Base-by-base conservation (phyloP, 2,329 filamentous ascomycete genomes). In the Fusarium heterosporum region DNA sequence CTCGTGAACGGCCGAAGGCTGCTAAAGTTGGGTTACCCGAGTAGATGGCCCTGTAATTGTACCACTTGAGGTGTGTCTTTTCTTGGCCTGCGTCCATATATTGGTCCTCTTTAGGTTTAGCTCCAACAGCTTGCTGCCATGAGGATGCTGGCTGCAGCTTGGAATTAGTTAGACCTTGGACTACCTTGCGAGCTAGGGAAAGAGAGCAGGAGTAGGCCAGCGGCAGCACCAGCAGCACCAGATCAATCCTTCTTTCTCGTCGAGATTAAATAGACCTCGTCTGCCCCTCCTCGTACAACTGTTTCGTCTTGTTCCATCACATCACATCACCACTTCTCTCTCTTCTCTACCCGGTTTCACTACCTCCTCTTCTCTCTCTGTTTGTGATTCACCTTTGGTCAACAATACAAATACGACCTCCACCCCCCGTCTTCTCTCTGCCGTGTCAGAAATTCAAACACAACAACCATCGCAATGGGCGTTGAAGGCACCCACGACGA, bases 231-330 rank as follows among this genome's bases (percentile, higher is more conserved):
- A 40, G 42, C 29, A 29, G 38, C 41, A 47, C 58, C 41, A 39
- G 42, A 36, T 48, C 41, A 6, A 16, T 36, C 52, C 59, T 42
- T 55, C 41, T 45, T 57, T 60, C 59, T 68, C 55, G 46, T 70
- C 57, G 55, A 66, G 61, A 72, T 72, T 72, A 72, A 72, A 72
- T 70, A 70, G 71, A 64, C 61, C 50, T 34, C 62, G 39, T 64
- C 40, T 52, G 45, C 64, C 68, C 69, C 69, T 62, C 66, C 29
- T 68, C 69, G 67, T 61, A 59, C 49, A 70, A 53, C 55, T 60
- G 63, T 69, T 61, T 64, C 58, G 39, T 69, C 59, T 64, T 55
- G 39, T 61, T 56, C 50, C 58, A 43, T 63, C 60, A 39, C 60
- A 70, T 63, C 69, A 67, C 61, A 68, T 53, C 71, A 66, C 64